These are phyloP conservation scores for Suillus alpinus DNA, from an alignment of 768 basidiomycete genomes.

Conservation along the genomic window DNA sequence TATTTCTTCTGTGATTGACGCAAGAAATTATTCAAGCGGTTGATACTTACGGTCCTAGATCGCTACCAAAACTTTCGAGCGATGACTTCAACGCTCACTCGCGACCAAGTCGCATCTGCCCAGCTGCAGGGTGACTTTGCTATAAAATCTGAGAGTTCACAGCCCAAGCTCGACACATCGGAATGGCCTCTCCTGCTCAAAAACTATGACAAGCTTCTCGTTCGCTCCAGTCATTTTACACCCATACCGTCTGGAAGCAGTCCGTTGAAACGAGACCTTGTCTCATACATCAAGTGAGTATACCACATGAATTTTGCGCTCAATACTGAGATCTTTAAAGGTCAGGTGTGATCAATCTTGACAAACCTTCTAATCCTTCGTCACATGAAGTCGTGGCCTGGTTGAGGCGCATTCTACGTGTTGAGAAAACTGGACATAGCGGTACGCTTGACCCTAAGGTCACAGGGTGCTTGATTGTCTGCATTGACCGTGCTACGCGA, in stretches of 20 bases:
- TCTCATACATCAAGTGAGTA: conserved; percentile 83
- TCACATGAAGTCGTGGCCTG: conserved; percentile 99
- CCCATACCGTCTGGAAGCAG: conserved; percentile 93
- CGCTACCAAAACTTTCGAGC: not conserved
- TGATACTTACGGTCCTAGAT: not conserved
- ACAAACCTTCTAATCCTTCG: conserved; percentile 99
- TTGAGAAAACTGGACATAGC: conserved; percentile 98
- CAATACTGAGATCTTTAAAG: conserved; percentile 37
- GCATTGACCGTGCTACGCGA: conserved; percentile 97
- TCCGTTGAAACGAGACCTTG: conserved; percentile 93
- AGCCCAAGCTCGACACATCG: conserved; percentile 87
- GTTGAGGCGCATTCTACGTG: conserved; percentile 93
- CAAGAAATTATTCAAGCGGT: not conserved
- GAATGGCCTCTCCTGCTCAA: conserved; percentile 97
- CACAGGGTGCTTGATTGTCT: conserved; percentile 97
- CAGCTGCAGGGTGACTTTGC: conserved; percentile 74
- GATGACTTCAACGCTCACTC: conserved; percentile 39
- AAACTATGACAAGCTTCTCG: conserved; percentile 96
- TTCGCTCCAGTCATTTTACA: conserved; percentile 95
- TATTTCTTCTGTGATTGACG: conserved; percentile 14
- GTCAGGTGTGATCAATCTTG: conserved; percentile 97
- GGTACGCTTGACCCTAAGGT: conserved; percentile 99
- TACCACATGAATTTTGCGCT: not conserved
- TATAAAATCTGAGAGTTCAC: conserved; percentile 74
- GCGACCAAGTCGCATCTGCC: conserved; percentile 69